Base-by-base conservation (phyloP, 257 asterid species). In the Solanum corneliomulleri region DNA sequence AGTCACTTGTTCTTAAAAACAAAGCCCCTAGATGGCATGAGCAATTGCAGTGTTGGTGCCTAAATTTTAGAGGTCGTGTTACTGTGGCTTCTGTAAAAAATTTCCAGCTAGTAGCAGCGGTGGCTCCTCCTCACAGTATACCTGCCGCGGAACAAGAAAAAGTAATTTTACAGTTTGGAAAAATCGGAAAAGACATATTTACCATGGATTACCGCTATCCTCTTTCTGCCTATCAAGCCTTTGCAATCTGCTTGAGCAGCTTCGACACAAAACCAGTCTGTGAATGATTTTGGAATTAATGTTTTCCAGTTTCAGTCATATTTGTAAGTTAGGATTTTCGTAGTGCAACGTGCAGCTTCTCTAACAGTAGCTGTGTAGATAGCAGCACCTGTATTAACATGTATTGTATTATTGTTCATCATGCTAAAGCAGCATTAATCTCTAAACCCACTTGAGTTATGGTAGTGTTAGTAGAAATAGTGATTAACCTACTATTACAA, bases 11-110 rank as follows among this genome's bases (percentile, higher is more conserved):
- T 20, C 83, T 89, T 72, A 87, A 84, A 84, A 87, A 87, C 80
- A 89, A 89, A 76, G 72, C 86, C 33, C 88, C 91, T 35, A 80
- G 90, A 82, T 89, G 91, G 91, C 91, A 89, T 78, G 91, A 89
- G 68, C 91, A 89, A 86, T 11, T 89, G 72, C 90, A 87, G 66
- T 87, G 91, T 64, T 85, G 91, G 91, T 89, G 90, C 85, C 84
- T 87, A 70, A 87, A 89, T 49, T 89, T 89, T 60, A 84, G 85
- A 84, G 89, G 91, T 35, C 86, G 89, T 21, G 91, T 89, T 78
- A 89, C 90, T 20, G 91, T 89, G 58, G 90, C 91, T 87, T 89
- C 90, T 7, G 90, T 89, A 21, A 87, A 89, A 74, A 89, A 87
- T 42, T 89, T 89, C 77, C 90, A 87, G 87, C 83, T 89, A 31